Conservation (phyloP, 2,329 filamentous ascomycete genomes). For the Penicillium sp. region DNA sequence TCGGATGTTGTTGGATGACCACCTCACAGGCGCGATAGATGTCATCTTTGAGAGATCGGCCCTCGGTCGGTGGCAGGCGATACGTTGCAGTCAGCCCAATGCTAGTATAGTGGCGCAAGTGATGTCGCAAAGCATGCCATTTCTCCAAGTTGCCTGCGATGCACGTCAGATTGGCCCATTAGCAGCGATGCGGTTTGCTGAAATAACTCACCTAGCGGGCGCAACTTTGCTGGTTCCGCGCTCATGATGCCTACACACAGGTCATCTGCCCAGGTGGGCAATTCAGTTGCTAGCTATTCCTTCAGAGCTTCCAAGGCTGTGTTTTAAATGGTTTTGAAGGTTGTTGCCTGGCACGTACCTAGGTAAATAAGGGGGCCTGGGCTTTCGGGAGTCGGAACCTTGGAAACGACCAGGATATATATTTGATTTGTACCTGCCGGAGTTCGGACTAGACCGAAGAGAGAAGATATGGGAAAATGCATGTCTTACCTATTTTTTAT, state of each 20-base stretch:
- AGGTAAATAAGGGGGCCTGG: too few species aligned
- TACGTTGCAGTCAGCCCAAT: constrained; percentile 40
- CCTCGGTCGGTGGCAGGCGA: constrained; percentile 20
- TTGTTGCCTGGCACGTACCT: too few species aligned
- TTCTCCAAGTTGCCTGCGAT: constrained; percentile 41
- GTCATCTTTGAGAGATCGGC: constrained; percentile 23
- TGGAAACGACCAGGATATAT: too few species aligned
- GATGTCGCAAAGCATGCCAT: constrained; percentile 42
- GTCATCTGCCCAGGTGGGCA: too few species aligned
- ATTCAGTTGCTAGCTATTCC: too few species aligned
- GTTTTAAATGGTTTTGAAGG: background rate
- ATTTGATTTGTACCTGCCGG: too few species aligned
- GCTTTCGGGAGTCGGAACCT: too few species aligned
- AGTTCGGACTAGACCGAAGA: too few species aligned
- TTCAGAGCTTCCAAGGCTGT: background rate
- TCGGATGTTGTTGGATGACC: constrained; percentile 39
- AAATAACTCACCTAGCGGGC: background rate
- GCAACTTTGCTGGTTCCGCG: background rate
- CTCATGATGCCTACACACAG: background rate
- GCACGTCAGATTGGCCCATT: background rate
- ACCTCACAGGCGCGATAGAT: constrained; percentile 35
- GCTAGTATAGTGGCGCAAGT: constrained; percentile 43
- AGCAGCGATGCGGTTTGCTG: background rate
- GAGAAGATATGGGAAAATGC: too few species aligned
- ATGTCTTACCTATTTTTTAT: too few species aligned